phyloP scores from a whole-genome alignment of 83 land plant genomes.

The Thuja plicata region DNA sequence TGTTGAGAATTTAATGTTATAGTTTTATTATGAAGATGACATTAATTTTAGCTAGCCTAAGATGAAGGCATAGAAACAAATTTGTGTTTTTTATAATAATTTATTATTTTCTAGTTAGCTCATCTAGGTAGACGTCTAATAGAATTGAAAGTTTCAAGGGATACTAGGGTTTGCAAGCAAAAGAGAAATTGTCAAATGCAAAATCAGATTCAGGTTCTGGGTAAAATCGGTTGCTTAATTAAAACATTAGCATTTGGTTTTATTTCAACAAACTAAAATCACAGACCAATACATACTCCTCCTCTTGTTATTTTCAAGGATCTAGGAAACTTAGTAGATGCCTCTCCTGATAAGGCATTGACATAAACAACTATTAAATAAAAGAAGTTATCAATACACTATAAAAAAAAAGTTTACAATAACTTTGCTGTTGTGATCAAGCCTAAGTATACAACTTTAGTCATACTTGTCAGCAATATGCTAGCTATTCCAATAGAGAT shows the following conservation, averaged over 20 bases:
- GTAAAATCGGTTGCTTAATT: neutral
- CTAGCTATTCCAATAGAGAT: conserved; percentile 88
- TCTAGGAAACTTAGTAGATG: conserved; percentile 76
- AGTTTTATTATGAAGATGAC: too few species aligned
- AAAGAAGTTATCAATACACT: neutral
- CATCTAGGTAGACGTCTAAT: too few species aligned
- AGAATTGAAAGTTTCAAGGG: too few species aligned
- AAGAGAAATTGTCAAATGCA: conserved; percentile 66
- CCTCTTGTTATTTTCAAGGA: conserved; percentile 72
- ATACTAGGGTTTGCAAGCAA: conserved; percentile 52
- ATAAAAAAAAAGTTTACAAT: neutral
- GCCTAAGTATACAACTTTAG: neutral
- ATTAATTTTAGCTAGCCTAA: too few species aligned
- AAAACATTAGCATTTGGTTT: neutral
- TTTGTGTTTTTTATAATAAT: too few species aligned
- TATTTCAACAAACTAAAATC: neutral
- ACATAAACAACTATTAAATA: conserved; percentile 49
- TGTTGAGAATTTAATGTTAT: too few species aligned
- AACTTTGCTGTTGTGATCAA: neutral
- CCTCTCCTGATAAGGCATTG: conserved; percentile 90
- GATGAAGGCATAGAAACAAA: too few species aligned
- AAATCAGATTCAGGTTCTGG: neutral
- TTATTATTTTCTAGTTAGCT: too few species aligned
- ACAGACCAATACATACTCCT: conserved; percentile 53
- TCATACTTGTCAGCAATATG: conserved; percentile 66